These are phyloP conservation scores for Bromus sterilis DNA, from an alignment of 176 grass and related monocot genomes.

Conservation along the genomic window DNA sequence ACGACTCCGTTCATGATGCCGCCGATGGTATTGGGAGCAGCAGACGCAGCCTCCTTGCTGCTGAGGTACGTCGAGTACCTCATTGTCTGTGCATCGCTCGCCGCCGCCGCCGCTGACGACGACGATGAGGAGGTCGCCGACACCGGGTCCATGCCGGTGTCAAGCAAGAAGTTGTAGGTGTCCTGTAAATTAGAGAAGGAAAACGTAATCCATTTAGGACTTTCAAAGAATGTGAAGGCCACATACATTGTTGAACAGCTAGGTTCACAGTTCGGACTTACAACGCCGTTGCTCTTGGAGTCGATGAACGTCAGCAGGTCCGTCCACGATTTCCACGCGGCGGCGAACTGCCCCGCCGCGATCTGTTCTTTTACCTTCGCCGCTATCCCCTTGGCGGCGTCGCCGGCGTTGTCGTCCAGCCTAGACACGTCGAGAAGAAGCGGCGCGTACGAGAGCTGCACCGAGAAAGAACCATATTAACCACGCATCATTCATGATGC, in stretches of 20 bases:
- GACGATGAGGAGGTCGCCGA: background rate
- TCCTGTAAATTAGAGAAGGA: background rate
- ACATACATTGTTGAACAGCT: background rate
- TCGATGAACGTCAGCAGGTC: background rate
- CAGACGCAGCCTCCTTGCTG: background rate
- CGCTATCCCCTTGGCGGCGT: conserved; percentile 40
- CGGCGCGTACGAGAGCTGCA: conserved; percentile 56
- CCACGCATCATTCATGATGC: no score
- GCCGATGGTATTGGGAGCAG: conserved; percentile 4
- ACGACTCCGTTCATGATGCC: conserved; percentile 60
- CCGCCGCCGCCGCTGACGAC: no score
- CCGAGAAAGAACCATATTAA: no score
- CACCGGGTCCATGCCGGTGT: conserved; percentile 34
- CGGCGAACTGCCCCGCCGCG: background rate
- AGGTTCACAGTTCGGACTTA: background rate
- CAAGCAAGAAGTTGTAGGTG: conserved; percentile 17
- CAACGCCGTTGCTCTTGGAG: background rate
- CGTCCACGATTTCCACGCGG: background rate
- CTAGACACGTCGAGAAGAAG: conserved; percentile 61
- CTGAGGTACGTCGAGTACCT: conserved; percentile 42
- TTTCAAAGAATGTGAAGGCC: background rate
- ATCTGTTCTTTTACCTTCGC: conserved; percentile 36
- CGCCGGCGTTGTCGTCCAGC: conserved; percentile 45
- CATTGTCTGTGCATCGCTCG: background rate
- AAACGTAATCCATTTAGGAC: background rate